Percentiles rank a stretch among this genome's conserved stretches.
Evolutionary conservation across 2,329 filamentous ascomycete genomes (phyloP).

Genomic region (Thelonectria olida): DNA sequence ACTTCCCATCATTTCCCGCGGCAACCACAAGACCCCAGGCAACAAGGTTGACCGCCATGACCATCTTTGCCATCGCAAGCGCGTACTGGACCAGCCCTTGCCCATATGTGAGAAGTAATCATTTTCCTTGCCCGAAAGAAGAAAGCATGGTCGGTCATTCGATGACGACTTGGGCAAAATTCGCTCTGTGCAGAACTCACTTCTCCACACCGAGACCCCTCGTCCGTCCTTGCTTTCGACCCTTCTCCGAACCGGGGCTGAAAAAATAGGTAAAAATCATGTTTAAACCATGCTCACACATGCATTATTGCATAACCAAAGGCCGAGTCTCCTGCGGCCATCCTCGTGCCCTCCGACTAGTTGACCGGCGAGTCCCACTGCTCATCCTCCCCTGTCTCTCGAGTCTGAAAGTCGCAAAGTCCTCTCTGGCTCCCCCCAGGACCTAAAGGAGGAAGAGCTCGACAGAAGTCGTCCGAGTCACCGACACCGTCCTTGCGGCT

Average conservation of each 20-base stretch:
- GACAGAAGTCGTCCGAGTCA: constrained; percentile 6
- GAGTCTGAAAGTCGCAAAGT: no score
- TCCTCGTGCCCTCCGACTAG: constrained; percentile 34
- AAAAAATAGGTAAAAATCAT: constrained; percentile 2
- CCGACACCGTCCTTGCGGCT: constrained; percentile 29
- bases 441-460: no score
- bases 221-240: not conserved
- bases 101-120: no score
- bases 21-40: not conserved
- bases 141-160: not conserved
- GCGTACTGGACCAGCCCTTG: not conserved
- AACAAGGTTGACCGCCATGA: constrained; percentile 3
- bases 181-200: constrained; percentile 5
- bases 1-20: not conserved
- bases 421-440: no score
- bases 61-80: not conserved
- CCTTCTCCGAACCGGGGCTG: not conserved
- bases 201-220: constrained; percentile 20
- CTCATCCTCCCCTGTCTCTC: not conserved
- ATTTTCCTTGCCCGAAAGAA: not conserved
- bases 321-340: constrained; percentile 38
- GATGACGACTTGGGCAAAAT: constrained; percentile 3
- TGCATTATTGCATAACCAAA: constrained; percentile 15
- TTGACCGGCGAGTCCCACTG: constrained; percentile 9
- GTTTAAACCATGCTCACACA: constrained; percentile 29